Evolutionary conservation across 805 yeast species (phyloP).

Genomic region (Cyberlindnera euphorbiae): DNA sequence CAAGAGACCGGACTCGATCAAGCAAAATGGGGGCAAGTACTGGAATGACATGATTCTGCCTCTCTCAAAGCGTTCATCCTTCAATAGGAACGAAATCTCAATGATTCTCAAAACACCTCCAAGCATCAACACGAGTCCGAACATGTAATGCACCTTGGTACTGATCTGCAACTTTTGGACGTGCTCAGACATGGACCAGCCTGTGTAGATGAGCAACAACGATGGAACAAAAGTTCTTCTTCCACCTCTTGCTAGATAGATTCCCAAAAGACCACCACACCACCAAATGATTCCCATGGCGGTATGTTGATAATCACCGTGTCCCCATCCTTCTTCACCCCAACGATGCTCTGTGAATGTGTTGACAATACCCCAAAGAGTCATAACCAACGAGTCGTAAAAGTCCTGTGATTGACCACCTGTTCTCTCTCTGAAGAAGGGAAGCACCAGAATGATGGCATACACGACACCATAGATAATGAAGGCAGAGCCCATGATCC

Average conservation of each 20-base stretch:
- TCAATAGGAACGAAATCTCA: conserved; percentile 74
- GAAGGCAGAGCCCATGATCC: conserved; percentile 92
- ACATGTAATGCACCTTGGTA: conserved; percentile 82
- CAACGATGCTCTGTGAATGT: conserved; percentile 96
- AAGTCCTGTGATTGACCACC: conserved; percentile 69
- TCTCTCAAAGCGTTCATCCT: conserved; percentile 45
- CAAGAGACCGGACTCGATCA: conserved; percentile 71
- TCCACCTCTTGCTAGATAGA: conserved; percentile 66
- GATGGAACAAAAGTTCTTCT: conserved; percentile 77
- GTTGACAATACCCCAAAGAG: conserved; percentile 87
- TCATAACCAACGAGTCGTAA: conserved; percentile 76
- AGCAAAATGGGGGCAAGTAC: conserved; percentile 77
- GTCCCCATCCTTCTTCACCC: conserved; percentile 85
- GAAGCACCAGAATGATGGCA: conserved; percentile 59
- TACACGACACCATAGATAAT: conserved; percentile 73
- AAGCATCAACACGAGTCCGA: conserved; percentile 73
- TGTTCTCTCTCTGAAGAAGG: conserved; percentile 61
- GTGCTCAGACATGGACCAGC: conserved; percentile 93
- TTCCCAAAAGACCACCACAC: conserved; percentile 87
- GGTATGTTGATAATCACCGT: conserved; percentile 93
- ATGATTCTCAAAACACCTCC: conserved; percentile 75
- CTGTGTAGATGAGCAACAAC: conserved; percentile 77
- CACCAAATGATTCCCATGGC: conserved; percentile 97
- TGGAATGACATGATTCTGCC: conserved; percentile 67
- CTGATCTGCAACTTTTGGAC: conserved; percentile 70